These are phyloP conservation scores for Zymoseptoria pseudotritici DNA, from an alignment of 2,329 filamentous ascomycete genomes.

Conservation along the genomic window DNA sequence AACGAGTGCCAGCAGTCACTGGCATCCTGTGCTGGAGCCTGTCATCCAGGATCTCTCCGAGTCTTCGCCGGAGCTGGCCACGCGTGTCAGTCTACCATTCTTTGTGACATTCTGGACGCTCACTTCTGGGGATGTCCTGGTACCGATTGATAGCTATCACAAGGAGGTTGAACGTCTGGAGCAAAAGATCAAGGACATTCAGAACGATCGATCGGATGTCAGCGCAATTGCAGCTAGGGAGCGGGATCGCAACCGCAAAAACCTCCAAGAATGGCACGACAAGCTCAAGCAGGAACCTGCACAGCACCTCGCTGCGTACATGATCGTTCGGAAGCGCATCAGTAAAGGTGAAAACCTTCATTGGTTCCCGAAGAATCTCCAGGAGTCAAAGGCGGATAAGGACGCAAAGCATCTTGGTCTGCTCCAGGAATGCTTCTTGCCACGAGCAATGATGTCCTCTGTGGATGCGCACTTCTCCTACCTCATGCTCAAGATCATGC, in stretches of 20 bases:
- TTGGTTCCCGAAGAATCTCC: slow-evolving; percentile 57
- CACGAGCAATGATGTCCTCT: slow-evolving; percentile 73
- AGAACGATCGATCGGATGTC: slow-evolving; percentile 65
- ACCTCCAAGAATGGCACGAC: slow-evolving; percentile 60
- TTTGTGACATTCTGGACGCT: slow-evolving; percentile 91
- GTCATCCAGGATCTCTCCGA: slow-evolving; percentile 62
- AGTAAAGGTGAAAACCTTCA: slow-evolving; percentile 39
- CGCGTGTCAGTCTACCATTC: slow-evolving; percentile 68
- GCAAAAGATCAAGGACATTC: slow-evolving; percentile 59
- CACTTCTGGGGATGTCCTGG: slow-evolving; percentile 70
- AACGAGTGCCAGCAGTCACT: slow-evolving; percentile 29
- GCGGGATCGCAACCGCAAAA: slow-evolving; percentile 63
- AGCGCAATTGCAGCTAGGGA: slow-evolving; percentile 57
- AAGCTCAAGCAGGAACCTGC: slow-evolving; percentile 67
- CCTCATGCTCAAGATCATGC: slow-evolving; percentile 77
- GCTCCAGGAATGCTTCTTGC: slow-evolving; percentile 87
- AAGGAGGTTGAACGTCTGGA: slow-evolving; percentile 64
- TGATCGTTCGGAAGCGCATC: slow-evolving; percentile 60
- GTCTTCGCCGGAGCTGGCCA: slow-evolving; percentile 55
- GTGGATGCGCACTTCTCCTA: slow-evolving; percentile 85
- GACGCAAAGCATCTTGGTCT: slow-evolving; percentile 66
- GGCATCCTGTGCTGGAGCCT: slow-evolving; percentile 65
- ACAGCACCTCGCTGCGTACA: slow-evolving; percentile 59
- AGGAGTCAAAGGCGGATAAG: slow-evolving; percentile 28
- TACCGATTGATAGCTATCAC: slow-evolving; percentile 70